Conservation (phyloP, 2,329 filamentous ascomycete genomes). For the Aotearoamyces nothofagi region DNA sequence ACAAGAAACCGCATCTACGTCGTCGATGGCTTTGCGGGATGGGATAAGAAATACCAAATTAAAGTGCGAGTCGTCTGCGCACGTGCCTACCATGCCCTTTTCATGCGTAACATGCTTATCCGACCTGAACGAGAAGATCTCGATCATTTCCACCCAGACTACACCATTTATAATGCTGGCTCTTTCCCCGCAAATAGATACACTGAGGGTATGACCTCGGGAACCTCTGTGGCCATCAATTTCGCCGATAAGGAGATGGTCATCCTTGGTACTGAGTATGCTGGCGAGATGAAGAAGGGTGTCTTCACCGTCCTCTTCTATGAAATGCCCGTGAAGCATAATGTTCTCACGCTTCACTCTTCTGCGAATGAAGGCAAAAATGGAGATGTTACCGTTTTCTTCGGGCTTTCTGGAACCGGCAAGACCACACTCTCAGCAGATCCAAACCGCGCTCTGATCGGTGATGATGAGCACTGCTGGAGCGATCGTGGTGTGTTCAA, state of each 20-base stretch:
- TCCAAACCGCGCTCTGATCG: constrained; percentile 89
- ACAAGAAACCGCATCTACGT: constrained; percentile 98
- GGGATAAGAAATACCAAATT: constrained; percentile 97
- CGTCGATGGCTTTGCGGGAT: constrained; percentile 91
- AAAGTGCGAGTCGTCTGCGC: constrained; percentile 95
- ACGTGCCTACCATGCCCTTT: constrained; percentile 96
- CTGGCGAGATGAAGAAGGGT: constrained; percentile 95
- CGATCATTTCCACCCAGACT: constrained; percentile 95
- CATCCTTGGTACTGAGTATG: constrained; percentile 97
- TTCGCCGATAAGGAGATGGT: constrained; percentile 99
- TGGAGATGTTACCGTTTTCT: constrained; percentile 97
- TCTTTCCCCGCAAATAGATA: constrained; percentile 97
- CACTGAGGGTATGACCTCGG: constrained; percentile 96
- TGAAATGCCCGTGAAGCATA: constrained; percentile 99
- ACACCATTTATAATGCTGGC: constrained; percentile 98
- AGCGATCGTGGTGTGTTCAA: constrained; percentile 95
- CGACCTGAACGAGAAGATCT: constrained; percentile 82
- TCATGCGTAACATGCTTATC: constrained; percentile 99
- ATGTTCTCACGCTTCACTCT: constrained; percentile 94
- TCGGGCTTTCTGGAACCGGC: constrained; percentile 93
- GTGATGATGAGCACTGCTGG: constrained; percentile 99
- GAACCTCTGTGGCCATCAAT: constrained; percentile 96
- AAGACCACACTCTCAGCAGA: constrained; percentile 98
- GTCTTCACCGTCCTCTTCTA: constrained; percentile 99
- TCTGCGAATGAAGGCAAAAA: constrained; percentile 93